Base-by-base conservation (phyloP, 75 land plant species). In the Larix kaempferi region DNA sequence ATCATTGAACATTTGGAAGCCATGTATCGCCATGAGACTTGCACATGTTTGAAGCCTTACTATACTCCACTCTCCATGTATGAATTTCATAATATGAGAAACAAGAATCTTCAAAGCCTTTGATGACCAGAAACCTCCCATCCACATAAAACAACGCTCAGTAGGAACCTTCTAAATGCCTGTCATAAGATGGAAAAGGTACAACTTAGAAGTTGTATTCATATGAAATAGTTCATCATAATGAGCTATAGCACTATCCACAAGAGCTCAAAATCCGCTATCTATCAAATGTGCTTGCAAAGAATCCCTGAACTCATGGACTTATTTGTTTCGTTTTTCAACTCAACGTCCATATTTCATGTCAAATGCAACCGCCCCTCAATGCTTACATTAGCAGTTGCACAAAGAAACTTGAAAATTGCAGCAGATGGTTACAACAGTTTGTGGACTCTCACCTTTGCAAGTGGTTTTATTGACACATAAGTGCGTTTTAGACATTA, bases 91-190 rank as follows among this genome's bases (percentile, higher is more conserved):
- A n/a, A n/a, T n/a, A n/a, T n/a, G n/a, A n/a, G n/a, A n/a, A n/a
- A n/a, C n/a, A n/a, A n/a, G n/a, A n/a, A n/a, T n/a, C 91, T 89
- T 91, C 10, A 91, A 81, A 60, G 89, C 80, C 62, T 91, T 91
- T 2, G 93, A 91, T 54, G 93, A 89, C 26, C 91, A 83, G 72
- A 85, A 89, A 13, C 93, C 93, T 55, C 92, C 93, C 67, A 91
- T 89, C 93, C 93, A 91, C 10, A 85, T 49, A 80, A 89, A 91
- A 72, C 86, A 85, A 2, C 94, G 84, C 74, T 91, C 94, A 13
- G 91, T 86, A 19, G 91, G 21, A 26, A 91, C 85, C 52, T 76
- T 89, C 94, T 91, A 91, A 91, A 89, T 87, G 59, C 94, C 93
- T 65, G 93, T 89, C 82, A 91, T 78, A 15, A 91, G 74, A 65